Evolutionary conservation across 768 basidiomycete species (phyloP).

Genomic region (Macrolepiota fuliginosa): DNA sequence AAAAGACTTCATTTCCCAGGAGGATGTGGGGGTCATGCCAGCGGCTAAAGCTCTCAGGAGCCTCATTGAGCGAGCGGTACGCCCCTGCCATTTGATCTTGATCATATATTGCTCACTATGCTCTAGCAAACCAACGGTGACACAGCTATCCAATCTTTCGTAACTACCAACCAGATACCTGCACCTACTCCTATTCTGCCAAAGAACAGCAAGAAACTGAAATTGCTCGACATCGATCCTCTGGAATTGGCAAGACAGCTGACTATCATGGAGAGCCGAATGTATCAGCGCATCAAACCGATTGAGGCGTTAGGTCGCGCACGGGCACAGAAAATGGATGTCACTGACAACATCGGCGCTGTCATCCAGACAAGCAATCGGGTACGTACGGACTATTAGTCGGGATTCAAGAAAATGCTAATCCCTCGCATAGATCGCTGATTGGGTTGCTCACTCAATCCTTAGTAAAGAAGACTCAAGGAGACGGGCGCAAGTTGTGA

Average conservation of each 20-base stretch:
- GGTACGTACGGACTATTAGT: slow-evolving; percentile 37
- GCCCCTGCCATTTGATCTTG: slow-evolving; percentile 26
- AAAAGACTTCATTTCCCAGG: slow-evolving; percentile 71
- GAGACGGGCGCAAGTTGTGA: slow-evolving; percentile 77
- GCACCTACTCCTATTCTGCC: slow-evolving; percentile 80
- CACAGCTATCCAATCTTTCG: slow-evolving; percentile 55
- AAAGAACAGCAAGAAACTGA: slow-evolving; percentile 67
- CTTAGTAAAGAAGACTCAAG: slow-evolving; percentile 79
- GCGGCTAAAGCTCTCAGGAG: slow-evolving; percentile 75
- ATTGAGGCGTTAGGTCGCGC: slow-evolving; percentile 89
- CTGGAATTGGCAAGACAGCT: slow-evolving; percentile 90
- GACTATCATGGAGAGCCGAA: slow-evolving; percentile 83
- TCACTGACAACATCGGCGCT: slow-evolving; percentile 79
- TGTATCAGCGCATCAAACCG: slow-evolving; percentile 86
- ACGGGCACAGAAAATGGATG: slow-evolving; percentile 70
- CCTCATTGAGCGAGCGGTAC: slow-evolving; percentile 77
- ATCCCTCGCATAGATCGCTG: slow-evolving; percentile 63
- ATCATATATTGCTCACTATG: slow-evolving; percentile 4
- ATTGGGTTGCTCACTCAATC: slow-evolving; percentile 90
- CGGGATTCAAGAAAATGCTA: background rate
- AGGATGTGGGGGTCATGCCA: slow-evolving; percentile 59
- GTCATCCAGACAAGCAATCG: slow-evolving; percentile 89
- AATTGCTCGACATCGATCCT: slow-evolving; percentile 83
- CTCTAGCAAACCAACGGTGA: slow-evolving; percentile 44
- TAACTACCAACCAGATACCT: slow-evolving; percentile 49